Evolutionary conservation across 192 early-diverging fungal genomes (phyloP).

Genomic region (Coemansia asiatica): DNA sequence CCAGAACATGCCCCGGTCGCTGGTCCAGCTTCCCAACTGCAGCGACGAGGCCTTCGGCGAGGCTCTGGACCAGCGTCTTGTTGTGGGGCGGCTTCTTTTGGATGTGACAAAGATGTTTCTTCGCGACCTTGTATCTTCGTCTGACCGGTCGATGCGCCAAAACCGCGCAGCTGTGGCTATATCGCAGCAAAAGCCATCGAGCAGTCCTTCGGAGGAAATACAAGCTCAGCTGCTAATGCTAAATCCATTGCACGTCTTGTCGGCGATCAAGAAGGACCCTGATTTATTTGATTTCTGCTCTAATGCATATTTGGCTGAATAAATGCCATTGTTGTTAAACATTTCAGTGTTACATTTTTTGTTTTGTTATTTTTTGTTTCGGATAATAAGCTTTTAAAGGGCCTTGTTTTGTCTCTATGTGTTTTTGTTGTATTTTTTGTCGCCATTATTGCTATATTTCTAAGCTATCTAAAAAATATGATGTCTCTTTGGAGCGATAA

Average conservation of each 20-base stretch:
- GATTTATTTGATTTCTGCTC: constrained; percentile 46
- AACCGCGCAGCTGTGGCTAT: constrained; percentile 17
- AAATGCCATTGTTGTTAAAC: not conserved
- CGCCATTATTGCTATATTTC: too few species aligned
- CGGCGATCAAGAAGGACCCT: constrained; percentile 37
- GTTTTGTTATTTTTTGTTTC: too few species aligned
- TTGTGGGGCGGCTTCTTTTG: constrained; percentile 41
- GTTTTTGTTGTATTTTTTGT: not conserved
- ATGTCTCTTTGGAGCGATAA: not conserved
- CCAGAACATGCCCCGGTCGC: not conserved
- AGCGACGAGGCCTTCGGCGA: constrained; percentile 35
- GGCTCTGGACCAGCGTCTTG: constrained; percentile 42
- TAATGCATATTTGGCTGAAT: constrained; percentile 34
- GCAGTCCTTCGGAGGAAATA: not conserved
- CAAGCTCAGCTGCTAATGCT: constrained; percentile 34
- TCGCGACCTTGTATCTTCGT: constrained; percentile 33
- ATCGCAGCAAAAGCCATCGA: not conserved
- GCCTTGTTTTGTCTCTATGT: too few species aligned
- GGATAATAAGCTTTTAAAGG: too few species aligned
- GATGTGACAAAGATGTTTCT: constrained; percentile 47
- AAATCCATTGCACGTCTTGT: constrained; percentile 44
- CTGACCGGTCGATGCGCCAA: constrained; percentile 31
- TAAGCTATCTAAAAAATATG: too few species aligned
- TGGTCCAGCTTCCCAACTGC: constrained; percentile 33
- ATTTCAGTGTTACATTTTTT: too few species aligned